Conservation (phyloP, 2,329 filamentous ascomycete species). For the Fusarium algeriense region DNA sequence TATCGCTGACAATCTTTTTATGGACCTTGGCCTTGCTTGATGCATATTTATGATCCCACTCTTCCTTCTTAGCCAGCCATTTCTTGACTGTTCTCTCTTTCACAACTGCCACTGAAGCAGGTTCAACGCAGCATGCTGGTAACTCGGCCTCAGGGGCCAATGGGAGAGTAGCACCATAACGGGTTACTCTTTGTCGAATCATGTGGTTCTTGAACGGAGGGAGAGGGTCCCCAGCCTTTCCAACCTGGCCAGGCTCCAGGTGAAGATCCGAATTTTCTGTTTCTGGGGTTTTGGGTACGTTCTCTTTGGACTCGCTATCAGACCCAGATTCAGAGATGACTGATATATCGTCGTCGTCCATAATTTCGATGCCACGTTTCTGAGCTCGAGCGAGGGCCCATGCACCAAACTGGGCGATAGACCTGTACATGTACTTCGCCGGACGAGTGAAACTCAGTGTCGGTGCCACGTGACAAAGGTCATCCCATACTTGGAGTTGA, state of each 20-base stretch:
- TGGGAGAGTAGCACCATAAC: conserved; percentile 79
- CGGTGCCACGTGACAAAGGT: conserved; percentile 90
- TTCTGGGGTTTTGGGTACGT: conserved; percentile 38
- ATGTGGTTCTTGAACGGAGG: conserved; percentile 86
- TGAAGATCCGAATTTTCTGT: conserved; percentile 34
- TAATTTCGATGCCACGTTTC: conserved; percentile 81
- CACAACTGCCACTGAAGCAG: conserved; percentile 78
- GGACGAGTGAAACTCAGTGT: conserved; percentile 97
- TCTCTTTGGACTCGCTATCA: conserved; percentile 46
- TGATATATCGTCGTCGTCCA: conserved; percentile 82
- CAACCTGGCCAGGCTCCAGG: conserved; percentile 63
- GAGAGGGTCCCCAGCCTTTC: conserved; percentile 87
- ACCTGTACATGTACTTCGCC: conserved; percentile 95
- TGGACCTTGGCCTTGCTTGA: conserved; percentile 78
- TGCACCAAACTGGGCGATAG: conserved; percentile 91
- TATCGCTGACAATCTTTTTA: conserved; percentile 78
- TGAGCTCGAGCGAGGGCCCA: conserved; percentile 91
- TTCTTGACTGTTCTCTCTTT: conserved; percentile 84
- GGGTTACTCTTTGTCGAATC: conserved; percentile 89
- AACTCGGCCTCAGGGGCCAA: conserved; percentile 75
- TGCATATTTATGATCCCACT: conserved; percentile 80
- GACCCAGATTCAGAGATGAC: conserved; percentile 73
- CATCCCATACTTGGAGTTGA: conserved; percentile 95
- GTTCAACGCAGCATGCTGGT: conserved; percentile 71
- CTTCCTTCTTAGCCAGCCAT: conserved; percentile 81